Evolutionary conservation across 306 rosid genomes (phyloP).

Genomic region (Cyclanthera cordifolia): DNA sequence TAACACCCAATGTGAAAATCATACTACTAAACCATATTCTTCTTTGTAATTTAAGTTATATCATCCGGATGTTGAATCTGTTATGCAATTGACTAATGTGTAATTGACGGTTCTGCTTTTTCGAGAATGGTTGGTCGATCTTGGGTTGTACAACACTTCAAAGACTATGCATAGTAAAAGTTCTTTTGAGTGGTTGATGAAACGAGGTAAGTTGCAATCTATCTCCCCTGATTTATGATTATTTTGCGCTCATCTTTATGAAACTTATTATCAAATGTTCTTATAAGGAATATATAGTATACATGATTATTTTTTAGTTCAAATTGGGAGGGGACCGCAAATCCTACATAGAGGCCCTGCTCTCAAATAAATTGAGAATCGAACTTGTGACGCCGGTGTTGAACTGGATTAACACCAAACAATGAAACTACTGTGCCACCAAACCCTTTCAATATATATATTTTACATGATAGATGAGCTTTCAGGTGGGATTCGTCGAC

Average conservation of each 20-base stretch:
- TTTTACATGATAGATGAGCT: background rate
- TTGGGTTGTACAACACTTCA: background rate
- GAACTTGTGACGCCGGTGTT: too few species aligned
- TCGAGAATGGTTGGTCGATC: background rate
- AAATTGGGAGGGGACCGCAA: too few species aligned
- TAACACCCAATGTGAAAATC: constrained; percentile 3
- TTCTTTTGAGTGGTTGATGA: background rate
- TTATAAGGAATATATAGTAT: background rate
- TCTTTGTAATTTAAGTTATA: background rate
- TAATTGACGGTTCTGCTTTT: background rate
- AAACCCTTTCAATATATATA: too few species aligned
- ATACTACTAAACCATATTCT: background rate
- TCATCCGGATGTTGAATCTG: background rate
- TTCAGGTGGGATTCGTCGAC: background rate
- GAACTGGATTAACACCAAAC: too few species aligned
- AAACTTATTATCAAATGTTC: background rate
- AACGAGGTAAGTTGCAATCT: background rate
- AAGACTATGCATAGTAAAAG: background rate
- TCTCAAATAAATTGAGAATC: too few species aligned
- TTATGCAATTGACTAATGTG: background rate
- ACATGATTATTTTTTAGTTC: too few species aligned
- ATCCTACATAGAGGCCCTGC: too few species aligned
- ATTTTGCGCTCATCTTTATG: background rate
- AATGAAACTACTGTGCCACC: too few species aligned
- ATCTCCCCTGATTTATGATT: constrained; percentile 1